Percentiles rank a stretch among this genome's conserved stretches.
These are phyloP conservation scores for Plasmodium vinckei DNA, from an alignment of 169 alveolate genomes.

Conservation along the genomic window DNA sequence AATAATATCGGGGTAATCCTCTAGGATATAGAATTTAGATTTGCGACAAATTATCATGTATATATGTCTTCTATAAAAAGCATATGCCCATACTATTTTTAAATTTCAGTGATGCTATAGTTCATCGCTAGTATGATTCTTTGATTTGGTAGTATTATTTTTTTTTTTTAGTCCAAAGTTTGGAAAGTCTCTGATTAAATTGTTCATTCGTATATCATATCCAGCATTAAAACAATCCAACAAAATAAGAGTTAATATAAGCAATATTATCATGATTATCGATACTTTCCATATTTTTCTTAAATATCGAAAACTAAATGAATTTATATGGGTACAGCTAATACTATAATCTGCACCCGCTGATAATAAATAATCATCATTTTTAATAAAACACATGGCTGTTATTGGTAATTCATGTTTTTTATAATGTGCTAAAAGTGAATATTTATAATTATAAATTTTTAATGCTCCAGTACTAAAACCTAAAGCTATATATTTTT, in stretches of 20 bases:
- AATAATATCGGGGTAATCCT: too few relatives aligned
- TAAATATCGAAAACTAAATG: slow-evolving; percentile 30
- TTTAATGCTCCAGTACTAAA: slow-evolving; percentile 75
- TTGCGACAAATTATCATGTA: too few relatives aligned
- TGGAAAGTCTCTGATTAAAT: not conserved
- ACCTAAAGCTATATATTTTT: slow-evolving; percentile 71
- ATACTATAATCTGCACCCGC: slow-evolving; percentile 76
- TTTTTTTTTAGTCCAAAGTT: not conserved
- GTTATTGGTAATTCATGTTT: slow-evolving; percentile 75
- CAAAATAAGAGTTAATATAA: slow-evolving; percentile 14
- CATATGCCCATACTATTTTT: too few relatives aligned
- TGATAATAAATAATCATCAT: slow-evolving; percentile 41
- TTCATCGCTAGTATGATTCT: not conserved
- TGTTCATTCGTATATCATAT: slow-evolving; percentile 44
- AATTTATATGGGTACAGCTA: slow-evolving; percentile 40
- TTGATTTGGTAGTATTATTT: not conserved
- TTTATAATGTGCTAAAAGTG: slow-evolving; percentile 61
- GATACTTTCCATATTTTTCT: slow-evolving; percentile 21
- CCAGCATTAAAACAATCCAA: slow-evolving; percentile 73
- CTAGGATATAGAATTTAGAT: too few relatives aligned
- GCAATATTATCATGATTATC: slow-evolving; percentile 2
- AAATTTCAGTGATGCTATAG: not conserved
- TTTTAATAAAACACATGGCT: slow-evolving; percentile 71
- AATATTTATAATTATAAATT: slow-evolving; percentile 41
- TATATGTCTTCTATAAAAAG: too few relatives aligned